Evolutionary conservation across 176 grass and related monocot genomes (phyloP).

Genomic region (Eleusine coracana): DNA sequence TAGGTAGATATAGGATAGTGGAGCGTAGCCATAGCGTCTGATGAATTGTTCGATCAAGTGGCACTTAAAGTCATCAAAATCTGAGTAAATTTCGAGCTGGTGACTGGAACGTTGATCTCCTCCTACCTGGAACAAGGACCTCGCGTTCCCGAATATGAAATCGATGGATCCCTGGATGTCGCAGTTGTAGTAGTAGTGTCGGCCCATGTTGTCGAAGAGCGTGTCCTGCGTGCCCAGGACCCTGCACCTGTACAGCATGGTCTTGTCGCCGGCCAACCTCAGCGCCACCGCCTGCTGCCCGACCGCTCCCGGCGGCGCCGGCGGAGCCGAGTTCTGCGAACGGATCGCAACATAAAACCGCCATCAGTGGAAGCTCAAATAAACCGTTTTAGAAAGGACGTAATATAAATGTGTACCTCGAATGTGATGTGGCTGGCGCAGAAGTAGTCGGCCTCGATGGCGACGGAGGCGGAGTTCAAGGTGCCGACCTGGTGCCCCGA

Average conservation of each 20-base stretch:
- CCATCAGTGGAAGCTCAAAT: too few species aligned
- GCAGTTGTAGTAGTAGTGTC: constrained; percentile 78
- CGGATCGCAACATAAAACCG: background rate
- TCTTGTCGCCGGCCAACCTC: constrained; percentile 89
- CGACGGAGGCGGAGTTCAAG: constrained; percentile 81
- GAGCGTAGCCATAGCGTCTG: background rate
- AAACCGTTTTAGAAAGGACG: too few species aligned
- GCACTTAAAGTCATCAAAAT: background rate
- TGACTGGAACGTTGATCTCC: background rate
- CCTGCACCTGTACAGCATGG: constrained; percentile 78
- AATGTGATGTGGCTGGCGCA: constrained; percentile 87
- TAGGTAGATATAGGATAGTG: background rate
- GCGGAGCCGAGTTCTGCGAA: constrained; percentile 74
- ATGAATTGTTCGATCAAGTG: background rate
- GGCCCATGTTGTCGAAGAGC: constrained; percentile 86
- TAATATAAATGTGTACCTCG: constrained; percentile 44
- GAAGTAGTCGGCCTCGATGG: constrained; percentile 89
- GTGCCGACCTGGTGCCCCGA: constrained; percentile 68
- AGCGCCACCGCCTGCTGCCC: constrained; percentile 92
- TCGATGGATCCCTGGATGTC: constrained; percentile 99
- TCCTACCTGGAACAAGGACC: constrained; percentile 82
- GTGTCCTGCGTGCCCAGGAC: constrained; percentile 93
- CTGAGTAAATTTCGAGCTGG: background rate
- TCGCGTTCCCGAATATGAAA: constrained; percentile 91
- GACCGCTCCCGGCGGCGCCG: constrained; percentile 64